These are phyloP conservation scores for Chaetomium sp. DNA, from an alignment of 2,329 filamentous ascomycete species.

Conservation along the genomic window DNA sequence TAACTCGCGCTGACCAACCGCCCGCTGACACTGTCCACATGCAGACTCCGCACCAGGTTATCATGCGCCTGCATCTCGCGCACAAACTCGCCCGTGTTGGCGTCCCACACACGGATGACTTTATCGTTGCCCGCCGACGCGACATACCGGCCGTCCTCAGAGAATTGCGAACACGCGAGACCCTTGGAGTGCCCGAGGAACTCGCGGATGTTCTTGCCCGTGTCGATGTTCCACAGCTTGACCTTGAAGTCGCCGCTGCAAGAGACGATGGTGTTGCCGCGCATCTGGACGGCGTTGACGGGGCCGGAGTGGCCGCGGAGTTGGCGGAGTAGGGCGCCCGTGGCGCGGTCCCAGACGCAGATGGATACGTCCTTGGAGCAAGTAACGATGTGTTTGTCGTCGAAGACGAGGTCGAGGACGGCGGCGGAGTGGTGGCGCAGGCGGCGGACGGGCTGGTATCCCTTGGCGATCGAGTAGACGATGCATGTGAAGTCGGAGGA, in stretches of 20 bases:
- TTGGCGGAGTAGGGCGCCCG: constrained; percentile 67
- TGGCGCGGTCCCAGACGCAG: constrained; percentile 86
- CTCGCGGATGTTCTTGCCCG: constrained; percentile 81
- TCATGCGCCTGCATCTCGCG: constrained; percentile 76
- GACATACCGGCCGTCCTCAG: constrained; percentile 87
- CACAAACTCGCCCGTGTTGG: constrained; percentile 78
- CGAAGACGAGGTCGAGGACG: constrained; percentile 89
- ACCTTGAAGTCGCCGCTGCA: constrained; percentile 91
- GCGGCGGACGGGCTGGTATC: constrained; percentile 73
- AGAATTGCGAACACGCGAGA: constrained; percentile 92
- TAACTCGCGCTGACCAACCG: constrained; percentile 89
- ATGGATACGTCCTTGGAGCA: constrained; percentile 95
- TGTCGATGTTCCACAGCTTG: constrained; percentile 92
- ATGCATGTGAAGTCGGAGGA: constrained; percentile 91
- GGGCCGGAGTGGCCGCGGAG: constrained; percentile 82
- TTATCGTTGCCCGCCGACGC: constrained; percentile 93
- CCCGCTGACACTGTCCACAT: constrained; percentile 80
- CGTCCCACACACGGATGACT: constrained; percentile 93
- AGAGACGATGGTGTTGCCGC: constrained; percentile 85
- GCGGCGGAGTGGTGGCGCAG: constrained; percentile 76
- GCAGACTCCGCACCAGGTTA: constrained; percentile 79
- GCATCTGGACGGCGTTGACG: constrained; percentile 93
- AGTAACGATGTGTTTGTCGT: constrained; percentile 86
- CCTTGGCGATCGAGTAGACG: constrained; percentile 74
- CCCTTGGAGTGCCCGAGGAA: constrained; percentile 88